These are phyloP conservation scores for Starmerella stellata DNA, from an alignment of 805 yeast species.

Conservation along the genomic window DNA sequence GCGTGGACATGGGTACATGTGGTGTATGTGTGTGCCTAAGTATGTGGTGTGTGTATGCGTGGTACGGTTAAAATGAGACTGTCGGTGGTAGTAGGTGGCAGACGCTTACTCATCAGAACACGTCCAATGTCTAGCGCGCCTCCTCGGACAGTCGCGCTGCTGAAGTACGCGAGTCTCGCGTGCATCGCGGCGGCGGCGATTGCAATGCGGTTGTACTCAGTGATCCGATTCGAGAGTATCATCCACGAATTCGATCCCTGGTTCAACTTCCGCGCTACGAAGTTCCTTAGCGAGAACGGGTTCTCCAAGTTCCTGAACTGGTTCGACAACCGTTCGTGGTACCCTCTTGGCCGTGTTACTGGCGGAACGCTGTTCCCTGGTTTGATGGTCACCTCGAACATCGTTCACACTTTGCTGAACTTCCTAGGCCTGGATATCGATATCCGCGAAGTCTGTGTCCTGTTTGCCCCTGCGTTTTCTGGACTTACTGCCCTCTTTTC, in stretches of 20 bases:
- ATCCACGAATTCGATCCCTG: conserved; percentile 72
- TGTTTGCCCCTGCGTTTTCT: conserved; percentile 91
- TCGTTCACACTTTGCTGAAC: conserved; percentile 57
- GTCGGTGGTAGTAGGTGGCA: no score
- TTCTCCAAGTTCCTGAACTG: conserved; percentile 87
- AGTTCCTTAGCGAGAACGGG: conserved; percentile 64
- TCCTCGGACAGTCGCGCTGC: conserved; percentile 20
- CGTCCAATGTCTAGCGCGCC: neutral
- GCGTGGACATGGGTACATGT: no score
- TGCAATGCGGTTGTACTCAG: conserved; percentile 85
- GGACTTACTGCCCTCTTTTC: conserved; percentile 84
- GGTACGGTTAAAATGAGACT: no score
- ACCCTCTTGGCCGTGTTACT: conserved; percentile 95
- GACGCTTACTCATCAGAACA: neutral
- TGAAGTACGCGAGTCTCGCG: conserved; percentile 50
- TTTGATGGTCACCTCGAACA: conserved; percentile 90
- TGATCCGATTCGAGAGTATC: conserved; percentile 83
- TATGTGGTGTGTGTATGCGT: no score
- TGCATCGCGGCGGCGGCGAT: conserved; percentile 81
- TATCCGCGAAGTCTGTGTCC: conserved; percentile 85
- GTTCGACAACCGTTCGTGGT: conserved; percentile 99
- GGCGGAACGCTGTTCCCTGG: conserved; percentile 99
- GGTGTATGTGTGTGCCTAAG: no score
- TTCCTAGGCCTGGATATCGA: conserved; percentile 66
- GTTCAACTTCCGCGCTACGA: conserved; percentile 84